These are phyloP conservation scores for Brassica cretica DNA, from an alignment of 345 rosid species.

Conservation along the genomic window DNA sequence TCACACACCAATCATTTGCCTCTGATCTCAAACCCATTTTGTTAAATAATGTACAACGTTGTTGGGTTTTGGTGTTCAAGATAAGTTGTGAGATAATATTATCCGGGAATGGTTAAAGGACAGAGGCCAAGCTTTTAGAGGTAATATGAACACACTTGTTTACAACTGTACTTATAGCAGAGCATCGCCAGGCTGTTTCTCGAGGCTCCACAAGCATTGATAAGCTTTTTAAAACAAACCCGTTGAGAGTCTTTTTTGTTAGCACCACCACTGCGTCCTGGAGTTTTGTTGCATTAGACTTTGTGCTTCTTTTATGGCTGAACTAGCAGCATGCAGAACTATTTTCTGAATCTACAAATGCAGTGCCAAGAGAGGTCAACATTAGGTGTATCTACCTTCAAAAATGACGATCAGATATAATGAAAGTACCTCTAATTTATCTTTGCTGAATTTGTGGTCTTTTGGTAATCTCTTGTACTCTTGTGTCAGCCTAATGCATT, in stretches of 20 bases:
- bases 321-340: conserved; percentile 33
- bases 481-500: conserved; percentile 58
- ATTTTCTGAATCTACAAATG: conserved; percentile 29
- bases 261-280: background rate
- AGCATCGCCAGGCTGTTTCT: background rate
- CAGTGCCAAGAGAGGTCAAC: background rate
- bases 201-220: background rate
- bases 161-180: background rate
- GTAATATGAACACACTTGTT: background rate
- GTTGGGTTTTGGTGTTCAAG: background rate
- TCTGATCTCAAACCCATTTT: background rate
- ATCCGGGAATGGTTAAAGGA: background rate
- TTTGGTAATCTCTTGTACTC: conserved; percentile 57
- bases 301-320: conserved; percentile 35
- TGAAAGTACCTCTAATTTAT: conserved; percentile 56
- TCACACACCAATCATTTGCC: background rate
- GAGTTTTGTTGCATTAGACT: conserved; percentile 14
- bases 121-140: background rate
- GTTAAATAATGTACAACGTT: background rate
- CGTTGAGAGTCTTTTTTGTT: background rate
- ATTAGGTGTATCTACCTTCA: background rate
- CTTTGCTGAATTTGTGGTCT: conserved; percentile 55
- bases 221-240: background rate
- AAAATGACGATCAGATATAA: background rate
- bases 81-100: background rate